Percentiles rank a stretch among this genome's conserved stretches.
Conservation (phyloP, 345 rosid species). For the Citrus unshiu region DNA sequence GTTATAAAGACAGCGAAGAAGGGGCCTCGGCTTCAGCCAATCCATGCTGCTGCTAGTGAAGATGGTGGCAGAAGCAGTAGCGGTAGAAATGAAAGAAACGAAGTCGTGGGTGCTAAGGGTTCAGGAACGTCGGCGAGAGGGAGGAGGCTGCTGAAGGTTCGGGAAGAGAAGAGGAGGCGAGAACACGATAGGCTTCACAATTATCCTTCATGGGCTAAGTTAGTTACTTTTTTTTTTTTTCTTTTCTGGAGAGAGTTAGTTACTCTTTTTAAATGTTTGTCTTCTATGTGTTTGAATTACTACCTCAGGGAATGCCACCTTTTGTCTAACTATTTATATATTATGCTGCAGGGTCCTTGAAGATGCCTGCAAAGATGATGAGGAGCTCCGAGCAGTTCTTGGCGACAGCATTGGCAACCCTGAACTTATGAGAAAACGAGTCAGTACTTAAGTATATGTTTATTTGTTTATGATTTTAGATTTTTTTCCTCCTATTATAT, state of each 20-base stretch:
- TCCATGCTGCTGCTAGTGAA: not conserved
- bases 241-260: slow-evolving; percentile 19
- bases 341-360: slow-evolving; percentile 56
- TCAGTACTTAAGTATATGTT: not conserved
- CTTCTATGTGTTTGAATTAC: slow-evolving; percentile 24
- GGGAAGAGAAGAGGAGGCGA: slow-evolving; percentile 86
- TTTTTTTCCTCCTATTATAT: not conserved
- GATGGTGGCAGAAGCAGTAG: not conserved
- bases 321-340: not conserved
- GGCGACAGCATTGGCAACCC: slow-evolving; percentile 93
- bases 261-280: not conserved
- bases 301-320: not conserved
- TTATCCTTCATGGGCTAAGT: slow-evolving; percentile 94
- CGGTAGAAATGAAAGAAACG: not conserved
- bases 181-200: slow-evolving; percentile 70
- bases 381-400: slow-evolving; percentile 78
- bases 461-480: not conserved
- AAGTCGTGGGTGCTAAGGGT: slow-evolving; percentile 22
- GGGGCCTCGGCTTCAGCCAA: not conserved
- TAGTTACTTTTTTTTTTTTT: not conserved
- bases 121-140: slow-evolving; percentile 96
- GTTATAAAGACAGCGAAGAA: not conserved
- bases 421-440: slow-evolving; percentile 82
- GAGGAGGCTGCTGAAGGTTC: slow-evolving; percentile 67
- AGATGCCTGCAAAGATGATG: slow-evolving; percentile 73